Evolutionary conservation across 768 basidiomycete species (phyloP).

Genomic region (Termitomyces sp.): DNA sequence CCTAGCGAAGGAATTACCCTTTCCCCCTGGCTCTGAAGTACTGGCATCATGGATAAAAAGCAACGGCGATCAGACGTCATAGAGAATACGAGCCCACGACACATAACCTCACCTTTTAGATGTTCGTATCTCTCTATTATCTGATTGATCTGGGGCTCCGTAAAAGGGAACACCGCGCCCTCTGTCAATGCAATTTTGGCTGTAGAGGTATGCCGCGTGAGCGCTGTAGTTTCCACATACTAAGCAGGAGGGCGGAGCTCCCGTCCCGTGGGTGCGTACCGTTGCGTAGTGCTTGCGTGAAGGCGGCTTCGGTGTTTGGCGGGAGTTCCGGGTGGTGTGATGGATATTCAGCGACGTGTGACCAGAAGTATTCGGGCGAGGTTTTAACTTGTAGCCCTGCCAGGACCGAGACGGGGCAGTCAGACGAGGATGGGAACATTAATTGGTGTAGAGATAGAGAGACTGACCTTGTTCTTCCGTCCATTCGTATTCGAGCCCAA

Average conservation of each 20-base stretch:
- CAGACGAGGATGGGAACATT: neutral
- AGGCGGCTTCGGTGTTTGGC: neutral
- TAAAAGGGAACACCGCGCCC: constrained; percentile 30
- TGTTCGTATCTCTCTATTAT: constrained; percentile 31
- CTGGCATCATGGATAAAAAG: constrained; percentile 13
- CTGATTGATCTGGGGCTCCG: constrained; percentile 30
- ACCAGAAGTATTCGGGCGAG: constrained; percentile 32
- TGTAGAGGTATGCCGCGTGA: constrained; percentile 11
- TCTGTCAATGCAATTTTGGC: constrained; percentile 23
- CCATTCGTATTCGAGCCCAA: constrained; percentile 29
- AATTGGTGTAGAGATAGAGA: neutral
- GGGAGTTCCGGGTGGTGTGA: constrained; percentile 28
- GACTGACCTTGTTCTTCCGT: constrained; percentile 26
- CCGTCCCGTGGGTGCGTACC: neutral
- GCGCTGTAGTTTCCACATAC: neutral
- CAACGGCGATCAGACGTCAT: constrained; percentile 4
- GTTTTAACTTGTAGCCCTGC: constrained; percentile 22
- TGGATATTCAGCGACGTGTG: constrained; percentile 37
- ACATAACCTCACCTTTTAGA: constrained; percentile 24
- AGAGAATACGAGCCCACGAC: neutral
- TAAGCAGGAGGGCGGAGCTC: neutral
- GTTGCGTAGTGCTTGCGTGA: neutral
- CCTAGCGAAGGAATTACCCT: constrained; percentile 25
- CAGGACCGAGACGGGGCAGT: neutral
- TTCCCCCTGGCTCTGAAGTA: constrained; percentile 22